Percentiles rank a stretch among this genome's conserved stretches.
Evolutionary conservation across 2,329 filamentous ascomycete species (phyloP).

Genomic region (Decorospora gaudefroyi): DNA sequence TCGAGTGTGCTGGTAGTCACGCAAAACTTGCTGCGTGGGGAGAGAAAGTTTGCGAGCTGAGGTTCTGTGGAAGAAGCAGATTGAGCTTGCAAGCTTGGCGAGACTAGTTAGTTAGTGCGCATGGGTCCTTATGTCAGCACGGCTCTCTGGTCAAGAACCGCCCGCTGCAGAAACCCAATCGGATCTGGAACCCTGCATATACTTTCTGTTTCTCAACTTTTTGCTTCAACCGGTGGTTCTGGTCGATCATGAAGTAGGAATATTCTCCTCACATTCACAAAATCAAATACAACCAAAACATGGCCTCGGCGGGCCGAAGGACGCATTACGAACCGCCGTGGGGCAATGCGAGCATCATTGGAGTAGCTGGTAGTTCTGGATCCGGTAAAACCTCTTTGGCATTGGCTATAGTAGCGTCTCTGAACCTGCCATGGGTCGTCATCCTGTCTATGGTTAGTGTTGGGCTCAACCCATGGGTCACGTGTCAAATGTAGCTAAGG

Average conservation of each 20-base stretch:
- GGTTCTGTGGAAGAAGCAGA: slow-evolving; percentile 32
- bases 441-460: slow-evolving; percentile 86
- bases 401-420: slow-evolving; percentile 82
- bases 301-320: slow-evolving; percentile 34
- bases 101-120: slow-evolving; percentile 13
- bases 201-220: slow-evolving; percentile 18
- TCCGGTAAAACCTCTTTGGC: slow-evolving; percentile 95
- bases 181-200: slow-evolving; percentile 20
- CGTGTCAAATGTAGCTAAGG: slow-evolving; percentile 27
- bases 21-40: slow-evolving; percentile 39
- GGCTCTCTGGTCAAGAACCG: slow-evolving; percentile 18
- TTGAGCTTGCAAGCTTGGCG: slow-evolving; percentile 35
- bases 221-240: slow-evolving; percentile 11
- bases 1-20: slow-evolving; percentile 35
- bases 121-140: slow-evolving; percentile 25
- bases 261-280: neutral
- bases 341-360: slow-evolving; percentile 95
- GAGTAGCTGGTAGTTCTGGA: slow-evolving; percentile 91
- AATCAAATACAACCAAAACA: slow-evolving; percentile 11
- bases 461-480: slow-evolving; percentile 20
- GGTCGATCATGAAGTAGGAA: slow-evolving; percentile 15
- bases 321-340: slow-evolving; percentile 91
- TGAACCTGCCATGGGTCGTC: slow-evolving; percentile 96
- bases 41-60: slow-evolving; percentile 26
- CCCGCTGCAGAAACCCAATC: slow-evolving; percentile 19